phyloP scores from a whole-genome alignment of 495 filamentous ascomycete species.

The Penicillium lividum region DNA sequence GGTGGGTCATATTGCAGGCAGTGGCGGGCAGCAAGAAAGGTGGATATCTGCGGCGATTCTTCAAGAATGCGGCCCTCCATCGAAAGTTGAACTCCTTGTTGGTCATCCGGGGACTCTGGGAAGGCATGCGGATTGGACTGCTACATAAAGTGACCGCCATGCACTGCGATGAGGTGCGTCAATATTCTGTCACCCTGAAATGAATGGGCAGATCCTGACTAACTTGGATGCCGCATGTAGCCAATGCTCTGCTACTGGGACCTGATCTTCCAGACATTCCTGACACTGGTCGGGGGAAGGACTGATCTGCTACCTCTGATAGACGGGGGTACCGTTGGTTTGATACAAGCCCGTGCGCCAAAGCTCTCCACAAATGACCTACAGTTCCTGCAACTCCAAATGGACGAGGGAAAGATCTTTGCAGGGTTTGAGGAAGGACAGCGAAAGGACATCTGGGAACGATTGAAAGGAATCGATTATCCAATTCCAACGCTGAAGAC shows the following conservation, averaged over 20 bases:
- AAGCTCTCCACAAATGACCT: background rate
- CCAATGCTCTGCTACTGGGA: slow-evolving; percentile 8
- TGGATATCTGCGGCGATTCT: slow-evolving; percentile 9
- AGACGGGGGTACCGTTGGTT: background rate
- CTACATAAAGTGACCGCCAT: slow-evolving; percentile 18
- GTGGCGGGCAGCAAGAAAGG: slow-evolving; percentile 8
- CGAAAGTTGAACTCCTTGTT: slow-evolving; percentile 10
- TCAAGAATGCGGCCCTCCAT: slow-evolving; percentile 3
- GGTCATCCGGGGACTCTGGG: slow-evolving; percentile 9
- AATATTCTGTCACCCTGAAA: background rate
- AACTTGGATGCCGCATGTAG: background rate
- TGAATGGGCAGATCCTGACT: background rate
- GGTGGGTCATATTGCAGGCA: slow-evolving; percentile 10
- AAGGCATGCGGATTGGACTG: slow-evolving; percentile 15
- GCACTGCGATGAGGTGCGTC: slow-evolving; percentile 17
- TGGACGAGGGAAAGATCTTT: slow-evolving; percentile 10
- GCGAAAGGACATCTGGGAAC: background rate
- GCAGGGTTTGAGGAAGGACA: background rate
- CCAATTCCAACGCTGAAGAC: slow-evolving; percentile 13
- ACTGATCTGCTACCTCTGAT: background rate
- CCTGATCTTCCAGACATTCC: slow-evolving; percentile 4
- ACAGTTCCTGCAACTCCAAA: background rate
- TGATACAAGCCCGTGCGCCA: background rate
- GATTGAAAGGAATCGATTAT: background rate
- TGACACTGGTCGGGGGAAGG: background rate